Conservation (phyloP, 192 early-diverging fungal species). For the Funneliformis geosporum region DNA sequence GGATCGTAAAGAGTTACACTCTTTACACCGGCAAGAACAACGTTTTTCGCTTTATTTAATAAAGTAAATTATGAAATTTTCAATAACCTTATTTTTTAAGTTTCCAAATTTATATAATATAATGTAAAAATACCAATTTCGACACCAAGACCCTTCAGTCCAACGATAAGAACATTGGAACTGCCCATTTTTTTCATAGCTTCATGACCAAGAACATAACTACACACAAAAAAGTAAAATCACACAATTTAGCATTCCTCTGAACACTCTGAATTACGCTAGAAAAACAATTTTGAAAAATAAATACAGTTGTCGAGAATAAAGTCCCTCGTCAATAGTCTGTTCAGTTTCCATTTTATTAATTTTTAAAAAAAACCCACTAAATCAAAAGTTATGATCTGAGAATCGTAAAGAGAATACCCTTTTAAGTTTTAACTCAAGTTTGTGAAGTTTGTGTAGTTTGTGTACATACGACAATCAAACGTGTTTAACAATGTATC, state of each 20-base stretch:
- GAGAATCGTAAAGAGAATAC: no score
- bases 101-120: not conserved
- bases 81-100: not conserved
- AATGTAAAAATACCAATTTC: conserved; percentile 81
- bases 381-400: no score
- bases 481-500: no score
- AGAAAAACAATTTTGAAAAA: conserved; percentile 31
- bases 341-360: conserved; percentile 44
- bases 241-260: not conserved
- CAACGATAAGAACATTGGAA: conserved; percentile 95
- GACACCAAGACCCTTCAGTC: conserved; percentile 93
- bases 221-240: conserved; percentile 38
- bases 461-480: no score
- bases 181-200: conserved; percentile 98
- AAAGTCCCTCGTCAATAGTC: conserved; percentile 92
- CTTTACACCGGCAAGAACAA: conserved; percentile 98
- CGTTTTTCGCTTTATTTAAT: conserved; percentile 82
- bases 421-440: no score
- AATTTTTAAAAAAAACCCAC: not conserved
- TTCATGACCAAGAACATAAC: conserved; percentile 88
- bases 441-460: no score
- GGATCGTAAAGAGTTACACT: conserved; percentile 95
- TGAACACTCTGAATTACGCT: not conserved
- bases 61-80: conserved; percentile 3
- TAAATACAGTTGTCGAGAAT: conserved; percentile 98